Evolutionary conservation across 2,329 filamentous ascomycete species (phyloP), one percentile per base, ranked within the genome.

Genomic region (Colletotrichum phormii): DNA sequence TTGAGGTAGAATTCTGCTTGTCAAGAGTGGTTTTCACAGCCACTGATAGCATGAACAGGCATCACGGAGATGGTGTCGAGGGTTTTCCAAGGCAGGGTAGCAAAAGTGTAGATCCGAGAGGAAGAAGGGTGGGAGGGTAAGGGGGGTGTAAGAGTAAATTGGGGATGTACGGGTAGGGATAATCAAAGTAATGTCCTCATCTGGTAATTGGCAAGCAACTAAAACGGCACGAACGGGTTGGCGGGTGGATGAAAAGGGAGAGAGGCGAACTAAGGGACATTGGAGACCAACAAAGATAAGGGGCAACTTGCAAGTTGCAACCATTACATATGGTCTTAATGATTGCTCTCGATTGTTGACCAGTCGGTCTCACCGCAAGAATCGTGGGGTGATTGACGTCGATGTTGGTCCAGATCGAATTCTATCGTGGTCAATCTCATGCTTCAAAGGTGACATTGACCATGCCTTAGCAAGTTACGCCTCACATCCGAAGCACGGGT

Each of bases 31-130:
- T 64, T 49, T 69, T 26, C 24, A 31, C 55, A 69, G 60, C 70
- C 70, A 55, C 70, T 72, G 65, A 69, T 72, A 65, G 65, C 70
- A 72, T 69, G 26, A 65, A 71, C 67, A 65, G 71, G 60, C 61
- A 65, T 62, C 54, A 71, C 64, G 55, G 46, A 65, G 55, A 49
- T 49, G 42, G 61, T 70, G 54, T 57, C 42, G 24, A 64, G 46
- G 46, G 55, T 33, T 55, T 49, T 70, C 55, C 60, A 65, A 67
- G 57, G 54, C 70, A 72, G 54, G 65, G 59, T 71, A 71, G 55
- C 29, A 65, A 42, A 49, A 61, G 46, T 12, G 71, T 46, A 65
- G 66, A 73, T 73, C 71, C 22, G 29, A 49, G n/a, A 65, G 42
- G 35, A 61, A 63, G 57, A 42, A 55, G 29, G 67, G 66, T 42